These are phyloP conservation scores for Lizonia empirigonia DNA, from an alignment of 2,329 filamentous ascomycete genomes.

Conservation along the genomic window DNA sequence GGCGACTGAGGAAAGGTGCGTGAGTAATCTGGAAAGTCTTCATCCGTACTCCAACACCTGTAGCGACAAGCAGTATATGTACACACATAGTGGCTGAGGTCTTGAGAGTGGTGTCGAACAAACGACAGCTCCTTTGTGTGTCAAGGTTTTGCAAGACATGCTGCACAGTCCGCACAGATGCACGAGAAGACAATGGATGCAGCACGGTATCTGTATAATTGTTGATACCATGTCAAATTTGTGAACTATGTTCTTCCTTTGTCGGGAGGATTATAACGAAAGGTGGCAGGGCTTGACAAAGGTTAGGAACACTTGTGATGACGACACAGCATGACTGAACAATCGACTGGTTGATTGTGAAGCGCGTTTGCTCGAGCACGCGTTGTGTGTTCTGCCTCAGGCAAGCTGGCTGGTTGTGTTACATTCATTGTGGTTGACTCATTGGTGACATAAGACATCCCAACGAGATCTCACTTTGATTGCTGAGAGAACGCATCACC, in stretches of 20 bases:
- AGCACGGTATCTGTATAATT: not conserved
- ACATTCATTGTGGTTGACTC: no score
- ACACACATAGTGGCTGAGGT: not conserved
- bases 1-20: no score
- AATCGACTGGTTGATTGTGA: not conserved
- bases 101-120: constrained; percentile 3
- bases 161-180: not conserved
- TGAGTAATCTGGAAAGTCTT: no score
- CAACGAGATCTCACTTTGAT: no score
- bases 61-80: not conserved
- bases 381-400: not conserved
- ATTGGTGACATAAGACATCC: no score
- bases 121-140: constrained; percentile 3
- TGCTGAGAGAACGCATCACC: no score
- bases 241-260: not conserved
- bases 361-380: not conserved
- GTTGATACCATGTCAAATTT: not conserved
- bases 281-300: not conserved
- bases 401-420: not conserved
- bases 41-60: no score
- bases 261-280: not conserved
- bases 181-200: not conserved
- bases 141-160: not conserved
- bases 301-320: not conserved
- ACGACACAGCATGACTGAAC: not conserved